Base-by-base conservation (phyloP, 75 land plant species). In the Picea sitchensis region DNA sequence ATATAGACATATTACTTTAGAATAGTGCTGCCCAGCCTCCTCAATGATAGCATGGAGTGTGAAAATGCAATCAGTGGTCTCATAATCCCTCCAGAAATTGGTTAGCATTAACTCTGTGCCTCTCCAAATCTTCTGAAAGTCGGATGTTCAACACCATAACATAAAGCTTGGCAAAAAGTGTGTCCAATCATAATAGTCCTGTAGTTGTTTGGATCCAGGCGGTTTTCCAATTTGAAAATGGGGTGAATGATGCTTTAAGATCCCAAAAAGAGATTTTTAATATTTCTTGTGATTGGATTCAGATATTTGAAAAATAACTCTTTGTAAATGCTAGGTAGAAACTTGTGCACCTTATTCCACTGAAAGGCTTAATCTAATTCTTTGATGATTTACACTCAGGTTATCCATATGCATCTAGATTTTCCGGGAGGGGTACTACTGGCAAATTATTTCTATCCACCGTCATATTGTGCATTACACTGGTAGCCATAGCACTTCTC, bases 401-500 rank as follows among this genome's bases (percentile, higher is more conserved):
- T 58, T 68, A 78, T 69, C 26, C 71, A 15, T 13, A 57, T 18
- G 75, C 59, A 2, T 23, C 65, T 31, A 61, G 65, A 62, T 31
- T 75, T 63, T 63, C 79, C 60, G 77, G 68, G 30, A 89, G 81
- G 68, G 76, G 23, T 58, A 44, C 81, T 14, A 83, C 83, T 1
- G 80, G 80, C 56, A 83, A 85, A 86, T 76, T 72, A 12, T 79
- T 83, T 76, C 57, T 87, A 74, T 56, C 81, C 41, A 75, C 84
- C 20, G 80, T 91, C 21, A 73, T 86, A 68, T 34, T 84, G 6
- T 85, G 87, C 82, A 81, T 85, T 18, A 65, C 81, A n/a, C 79
- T 91, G 51, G 80, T 73, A 76, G 82, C 85, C 58, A 32, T 87
- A 23, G 89, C 91, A 65, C 82, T 89, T 76, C 64, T 91, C 41